A percentile compares a stretch with the other conserved stretches of the same genome.
phyloP scores from a whole-genome alignment of 495 filamentous ascomycete species.

The Cercophora sp. region DNA sequence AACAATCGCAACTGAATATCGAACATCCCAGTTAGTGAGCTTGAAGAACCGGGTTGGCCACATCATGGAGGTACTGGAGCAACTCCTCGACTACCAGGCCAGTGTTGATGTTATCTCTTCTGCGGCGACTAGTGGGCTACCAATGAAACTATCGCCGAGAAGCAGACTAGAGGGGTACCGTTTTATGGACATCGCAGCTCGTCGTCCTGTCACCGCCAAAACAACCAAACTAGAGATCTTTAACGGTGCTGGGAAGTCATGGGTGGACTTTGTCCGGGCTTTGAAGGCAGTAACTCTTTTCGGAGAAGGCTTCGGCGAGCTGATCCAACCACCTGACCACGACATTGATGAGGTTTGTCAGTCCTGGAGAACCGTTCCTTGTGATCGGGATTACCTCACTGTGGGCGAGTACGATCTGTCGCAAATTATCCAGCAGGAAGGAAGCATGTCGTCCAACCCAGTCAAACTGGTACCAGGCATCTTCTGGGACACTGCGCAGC shows the following conservation, averaged over 20 bases:
- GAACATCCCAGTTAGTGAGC: not conserved
- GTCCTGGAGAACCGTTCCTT: constrained; percentile 4
- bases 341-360: too few species aligned
- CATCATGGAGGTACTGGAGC: constrained; percentile 3
- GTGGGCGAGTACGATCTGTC: constrained; percentile 4
- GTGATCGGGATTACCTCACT: constrained; percentile 4
- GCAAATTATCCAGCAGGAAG: constrained; percentile 6
- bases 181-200: constrained; percentile 8
- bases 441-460: not conserved
- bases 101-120: too few species aligned
- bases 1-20: constrained; percentile 1
- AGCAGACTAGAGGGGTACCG: constrained; percentile 12
- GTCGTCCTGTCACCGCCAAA: not conserved
- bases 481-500: too few species aligned
- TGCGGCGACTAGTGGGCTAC: not conserved
- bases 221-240: not conserved
- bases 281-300: constrained; percentile 10
- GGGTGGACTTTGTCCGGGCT: constrained; percentile 11
- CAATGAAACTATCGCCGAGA: constrained; percentile 4
- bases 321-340: not conserved
- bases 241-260: constrained; percentile 11
- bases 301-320: constrained; percentile 12
- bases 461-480: constrained; percentile 3
- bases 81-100: constrained; percentile 9
- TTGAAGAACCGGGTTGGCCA: constrained; percentile 9